Conservation (phyloP, 176 grass and related monocot species). For the Chloris gayana region DNA sequence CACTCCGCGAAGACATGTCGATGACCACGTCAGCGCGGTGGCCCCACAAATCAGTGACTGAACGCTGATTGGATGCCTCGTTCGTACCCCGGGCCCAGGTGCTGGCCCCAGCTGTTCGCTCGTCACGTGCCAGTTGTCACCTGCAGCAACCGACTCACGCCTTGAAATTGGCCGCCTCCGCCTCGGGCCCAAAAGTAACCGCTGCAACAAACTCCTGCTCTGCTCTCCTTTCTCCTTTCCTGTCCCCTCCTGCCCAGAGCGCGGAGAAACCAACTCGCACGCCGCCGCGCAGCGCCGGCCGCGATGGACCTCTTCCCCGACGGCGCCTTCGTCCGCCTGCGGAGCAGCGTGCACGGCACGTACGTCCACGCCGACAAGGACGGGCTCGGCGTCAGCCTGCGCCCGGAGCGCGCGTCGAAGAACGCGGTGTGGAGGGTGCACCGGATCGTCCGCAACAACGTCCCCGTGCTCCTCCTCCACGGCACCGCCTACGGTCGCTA, state of each 20-base stretch:
- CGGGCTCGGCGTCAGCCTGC: constrained; percentile 7
- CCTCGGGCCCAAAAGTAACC: constrained; percentile 10
- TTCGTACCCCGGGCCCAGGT: too few relatives aligned
- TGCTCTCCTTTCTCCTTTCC: background rate
- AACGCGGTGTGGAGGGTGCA: constrained; percentile 35
- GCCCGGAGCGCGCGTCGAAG: background rate
- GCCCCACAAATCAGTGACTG: too few relatives aligned
- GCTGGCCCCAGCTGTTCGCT: too few relatives aligned
- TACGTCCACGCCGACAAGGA: constrained; percentile 28
- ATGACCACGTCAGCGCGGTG: too few relatives aligned
- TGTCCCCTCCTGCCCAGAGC: too few relatives aligned
- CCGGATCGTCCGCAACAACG: background rate
- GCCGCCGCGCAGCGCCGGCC: background rate
- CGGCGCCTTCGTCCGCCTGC: constrained; percentile 2
- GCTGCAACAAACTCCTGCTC: background rate
- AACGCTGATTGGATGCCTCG: too few relatives aligned
- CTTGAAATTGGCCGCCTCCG: constrained; percentile 7
- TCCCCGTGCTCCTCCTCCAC: background rate
- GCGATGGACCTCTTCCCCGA: constrained; percentile 23
- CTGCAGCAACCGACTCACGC: background rate
- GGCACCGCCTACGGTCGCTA: background rate
- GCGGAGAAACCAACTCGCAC: background rate
- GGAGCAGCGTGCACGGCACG: background rate
- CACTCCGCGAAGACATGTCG: too few relatives aligned
- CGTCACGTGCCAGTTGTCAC: background rate